Evolutionary conservation across 345 rosid genomes (phyloP), one percentile per base, ranked within the genome.

Genomic region (Adansonia digitata): DNA sequence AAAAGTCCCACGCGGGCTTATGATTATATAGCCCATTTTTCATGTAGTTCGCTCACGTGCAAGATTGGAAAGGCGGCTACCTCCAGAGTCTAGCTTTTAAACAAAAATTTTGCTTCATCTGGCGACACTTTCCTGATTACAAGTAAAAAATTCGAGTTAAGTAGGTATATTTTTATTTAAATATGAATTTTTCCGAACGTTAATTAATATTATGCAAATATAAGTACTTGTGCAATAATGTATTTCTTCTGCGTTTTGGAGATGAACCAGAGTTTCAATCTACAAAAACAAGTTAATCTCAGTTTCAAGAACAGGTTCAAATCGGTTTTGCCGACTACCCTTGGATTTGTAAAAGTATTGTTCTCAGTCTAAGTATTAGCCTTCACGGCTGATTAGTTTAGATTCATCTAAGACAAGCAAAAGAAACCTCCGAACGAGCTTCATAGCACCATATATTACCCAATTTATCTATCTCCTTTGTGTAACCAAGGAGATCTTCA

Each of bases 401-500:
- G 59, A 14, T 53, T 53, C 59, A 53, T 20, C 59, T 7, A 10
- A 53, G 59, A 48, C 29, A 55, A n/a, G n/a, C n/a, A n/a, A 55
- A 0, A 9, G 60, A 55, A 59, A 11, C 39, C 64, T 59, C 37
- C 69, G 0, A 0, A 39, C 24, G 13, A 40, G 17, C 45, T 35
- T 35, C 68, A 35, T 63, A 64, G 29, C 17, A 64, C 29, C 1
- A 7, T 9, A 27, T 29, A 59, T 59, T 46, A 46, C 17, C 62
- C 34, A 12, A 12, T n/a, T n/a, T n/a, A 56, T 11, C 11, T 56
- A 56, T 26, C 34, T 26, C 62, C 1, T 56, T 24, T 11, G 11
- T 55, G 60, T 34, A 37, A 22, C 68, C 68, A 4, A 85, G 80
- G 93, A 92, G 84, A 79, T 94, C 15, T 92, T 92, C 83, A 90